Base-by-base conservation (phyloP, 2,329 filamentous ascomycete genomes). In the Paraphaeosphaeria minitans region DNA sequence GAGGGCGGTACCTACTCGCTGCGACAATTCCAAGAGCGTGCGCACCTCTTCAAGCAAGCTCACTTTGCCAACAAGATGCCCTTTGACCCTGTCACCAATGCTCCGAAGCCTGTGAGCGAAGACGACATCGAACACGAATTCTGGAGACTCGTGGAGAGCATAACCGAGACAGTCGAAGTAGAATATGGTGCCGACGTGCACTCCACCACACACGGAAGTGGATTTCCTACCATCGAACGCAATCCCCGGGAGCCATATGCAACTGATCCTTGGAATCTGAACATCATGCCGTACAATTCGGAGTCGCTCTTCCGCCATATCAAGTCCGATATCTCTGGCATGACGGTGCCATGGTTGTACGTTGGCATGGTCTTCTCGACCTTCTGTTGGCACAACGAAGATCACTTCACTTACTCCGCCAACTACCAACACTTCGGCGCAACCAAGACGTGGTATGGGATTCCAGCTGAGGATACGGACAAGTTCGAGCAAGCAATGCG, bases 321-420 rank as follows among this genome's bases (percentile, higher is more conserved):
- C 82, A 98, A 98, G 76, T 92, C 94, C 0, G 95, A 99, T 72
- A 96, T 99, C 54, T 98, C 95, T 1, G 95, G 95, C 39, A 99
- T 99, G 95, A 99, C 95, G 0, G 94, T 99, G 8, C 95, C 95
- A 0, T 99, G 95, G 95, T 87, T 99, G 3, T 99, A 99, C 73
- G 95, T 99, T 4, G 95, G 95, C 61, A 99, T 99, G 95, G 96
- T 96, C 41, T 99, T 99, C 75, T 99, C 95, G 0, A 98, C 95
- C 0, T 99, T 99, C 73, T 99, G 95, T 77, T 99, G 95, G 95
- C 95, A 99, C 75, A 97, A 97, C 64, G 95, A 99, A 72, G 95
- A 99, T 71, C 95, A 99, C 73, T 97, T 97, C 74, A 90, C 95
- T 1, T 99, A 98, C 74, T 99, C 95, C 0, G 91, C 95, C 53